Evolutionary conservation across 768 basidiomycete species (phyloP).

Genomic region (Lentinula edodes): DNA sequence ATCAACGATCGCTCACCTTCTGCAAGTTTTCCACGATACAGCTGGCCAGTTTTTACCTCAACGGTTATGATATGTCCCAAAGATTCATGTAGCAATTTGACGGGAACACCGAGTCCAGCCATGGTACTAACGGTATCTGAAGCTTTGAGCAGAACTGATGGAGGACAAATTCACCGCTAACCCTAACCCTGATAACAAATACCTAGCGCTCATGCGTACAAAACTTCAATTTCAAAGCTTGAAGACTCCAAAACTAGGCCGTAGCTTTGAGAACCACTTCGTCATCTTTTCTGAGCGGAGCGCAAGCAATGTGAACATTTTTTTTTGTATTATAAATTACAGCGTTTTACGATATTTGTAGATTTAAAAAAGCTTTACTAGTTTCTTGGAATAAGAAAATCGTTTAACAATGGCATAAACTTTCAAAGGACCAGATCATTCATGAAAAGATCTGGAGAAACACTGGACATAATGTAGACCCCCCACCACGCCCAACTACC

Average conservation of each 20-base stretch:
- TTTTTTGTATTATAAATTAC: too few species aligned
- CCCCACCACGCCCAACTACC: conserved; percentile 16
- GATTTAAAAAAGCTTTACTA: too few species aligned
- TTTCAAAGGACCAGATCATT: neutral
- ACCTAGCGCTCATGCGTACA: too few species aligned
- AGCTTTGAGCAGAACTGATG: neutral
- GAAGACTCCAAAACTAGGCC: too few species aligned
- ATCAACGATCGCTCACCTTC: conserved; percentile 56
- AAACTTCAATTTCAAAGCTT: too few species aligned
- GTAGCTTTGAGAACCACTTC: too few species aligned
- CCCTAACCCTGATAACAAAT: neutral
- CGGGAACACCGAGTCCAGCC: conserved; percentile 85
- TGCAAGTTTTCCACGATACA: conserved; percentile 94
- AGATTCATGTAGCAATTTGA: conserved; percentile 95
- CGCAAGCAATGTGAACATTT: too few species aligned
- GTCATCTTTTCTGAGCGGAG: too few species aligned
- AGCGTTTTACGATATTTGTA: too few species aligned
- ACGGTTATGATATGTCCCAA: conserved; percentile 95
- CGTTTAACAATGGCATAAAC: too few species aligned
- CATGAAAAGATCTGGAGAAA: neutral
- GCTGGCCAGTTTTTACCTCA: conserved; percentile 96
- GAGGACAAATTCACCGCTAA: neutral
- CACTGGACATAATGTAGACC: conserved; percentile 21
- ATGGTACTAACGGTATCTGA: neutral
- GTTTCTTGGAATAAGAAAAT: too few species aligned